These are phyloP conservation scores for Naganishia randhawae DNA, from an alignment of 768 basidiomycete genomes.

Conservation along the genomic window DNA sequence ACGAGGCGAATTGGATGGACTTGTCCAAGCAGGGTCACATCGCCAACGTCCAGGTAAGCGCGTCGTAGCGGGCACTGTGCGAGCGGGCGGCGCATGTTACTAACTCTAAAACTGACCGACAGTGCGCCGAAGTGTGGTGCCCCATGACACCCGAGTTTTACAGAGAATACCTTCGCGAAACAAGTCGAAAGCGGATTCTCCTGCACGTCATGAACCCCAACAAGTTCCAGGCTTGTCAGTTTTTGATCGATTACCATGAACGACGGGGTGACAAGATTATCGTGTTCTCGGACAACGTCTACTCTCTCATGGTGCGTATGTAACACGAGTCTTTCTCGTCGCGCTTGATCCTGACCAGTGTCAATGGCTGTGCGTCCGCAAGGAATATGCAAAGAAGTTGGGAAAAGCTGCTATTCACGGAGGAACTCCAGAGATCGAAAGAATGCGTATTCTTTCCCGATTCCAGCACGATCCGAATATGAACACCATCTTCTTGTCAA, in stretches of 20 bases:
- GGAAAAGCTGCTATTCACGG: constrained; percentile 95
- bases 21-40: constrained; percentile 98
- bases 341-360: neutral
- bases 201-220: constrained; percentile 99
- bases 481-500: constrained; percentile 98
- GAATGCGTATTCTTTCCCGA: constrained; percentile 88
- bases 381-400: constrained; percentile 81
- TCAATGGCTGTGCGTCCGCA: constrained; percentile 34
- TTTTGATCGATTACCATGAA: constrained; percentile 96
- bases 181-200: constrained; percentile 88
- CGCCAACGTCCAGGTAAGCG: constrained; percentile 91
- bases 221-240: constrained; percentile 99
- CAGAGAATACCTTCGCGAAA: constrained; percentile 80
- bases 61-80: no score
- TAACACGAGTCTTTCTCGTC: neutral
- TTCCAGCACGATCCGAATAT: constrained; percentile 94
- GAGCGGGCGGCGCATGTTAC: neutral
- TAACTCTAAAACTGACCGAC: neutral
- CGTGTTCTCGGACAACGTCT: constrained; percentile 98
- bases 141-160: constrained; percentile 99
- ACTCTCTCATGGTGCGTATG: constrained; percentile 74
- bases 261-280: constrained; percentile 97
- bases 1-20: constrained; percentile 99
- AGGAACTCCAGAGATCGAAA: constrained; percentile 86
- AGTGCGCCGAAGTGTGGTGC: constrained; percentile 99